Conservation (phyloP, 768 basidiomycete species). For the Kwoniella dejecticola region DNA sequence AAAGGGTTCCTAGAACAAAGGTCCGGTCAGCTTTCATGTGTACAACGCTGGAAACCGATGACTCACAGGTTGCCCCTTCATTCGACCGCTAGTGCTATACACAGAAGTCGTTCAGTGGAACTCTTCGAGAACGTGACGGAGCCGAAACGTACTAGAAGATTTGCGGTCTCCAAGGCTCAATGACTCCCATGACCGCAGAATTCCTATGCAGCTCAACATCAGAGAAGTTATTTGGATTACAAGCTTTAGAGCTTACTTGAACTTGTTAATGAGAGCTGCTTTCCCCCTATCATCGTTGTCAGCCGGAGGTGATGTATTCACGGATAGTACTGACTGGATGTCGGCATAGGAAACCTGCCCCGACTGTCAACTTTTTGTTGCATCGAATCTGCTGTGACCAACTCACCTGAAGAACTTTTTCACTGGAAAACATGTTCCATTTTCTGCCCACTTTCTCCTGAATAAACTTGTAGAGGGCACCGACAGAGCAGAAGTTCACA, state of each 20-base stretch:
- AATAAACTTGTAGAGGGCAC: constrained; percentile 43
- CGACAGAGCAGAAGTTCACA: constrained; percentile 50
- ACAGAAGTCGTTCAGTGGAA: neutral
- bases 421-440: constrained; percentile 53
- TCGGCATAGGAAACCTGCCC: constrained; percentile 51
- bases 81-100: constrained; percentile 38
- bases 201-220: constrained; percentile 35
- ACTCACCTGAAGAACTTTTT: constrained; percentile 53
- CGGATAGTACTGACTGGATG: constrained; percentile 43
- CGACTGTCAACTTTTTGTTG: constrained; percentile 8
- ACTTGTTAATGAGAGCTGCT: constrained; percentile 49
- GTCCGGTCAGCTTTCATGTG: constrained; percentile 1
- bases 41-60: neutral
- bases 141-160: constrained; percentile 43
- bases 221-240: neutral
- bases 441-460: constrained; percentile 46
- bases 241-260: constrained; percentile 34
- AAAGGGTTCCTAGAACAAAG: constrained; percentile 35
- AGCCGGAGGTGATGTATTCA: neutral
- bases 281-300: constrained; percentile 36
- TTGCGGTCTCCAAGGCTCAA: constrained; percentile 48
- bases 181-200: constrained; percentile 50
- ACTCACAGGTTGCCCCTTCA: constrained; percentile 37
- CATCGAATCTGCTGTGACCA: neutral
- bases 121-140: neutral